Conservation (phyloP, 192 early-diverging fungal species). For the Mortierella antarctica region DNA sequence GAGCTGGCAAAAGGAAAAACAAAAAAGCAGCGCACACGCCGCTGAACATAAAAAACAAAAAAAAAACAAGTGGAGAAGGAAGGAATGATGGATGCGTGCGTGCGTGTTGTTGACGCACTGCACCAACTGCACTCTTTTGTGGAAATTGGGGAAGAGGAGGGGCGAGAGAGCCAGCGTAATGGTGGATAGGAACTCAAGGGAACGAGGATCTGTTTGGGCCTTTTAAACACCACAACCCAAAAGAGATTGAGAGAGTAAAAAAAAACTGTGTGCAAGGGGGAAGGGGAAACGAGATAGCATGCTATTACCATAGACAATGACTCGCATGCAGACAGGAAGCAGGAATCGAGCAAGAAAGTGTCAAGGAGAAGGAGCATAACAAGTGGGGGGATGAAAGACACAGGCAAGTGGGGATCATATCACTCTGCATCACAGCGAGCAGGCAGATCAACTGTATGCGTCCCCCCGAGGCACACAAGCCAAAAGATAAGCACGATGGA, state of each 20-base stretch:
- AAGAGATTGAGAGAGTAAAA: background rate
- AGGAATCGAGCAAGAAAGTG: too few relatives aligned
- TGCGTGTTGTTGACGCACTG: background rate
- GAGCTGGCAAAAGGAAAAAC: background rate
- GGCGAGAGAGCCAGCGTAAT: background rate
- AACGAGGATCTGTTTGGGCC: constrained; percentile 20
- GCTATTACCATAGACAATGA: background rate
- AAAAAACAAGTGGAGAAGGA: background rate
- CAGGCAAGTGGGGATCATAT: too few relatives aligned
- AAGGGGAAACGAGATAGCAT: background rate
- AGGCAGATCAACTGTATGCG: too few relatives aligned
- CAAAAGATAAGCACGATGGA: background rate
- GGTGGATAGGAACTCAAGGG: constrained; percentile 3
- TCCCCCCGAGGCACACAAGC: too few relatives aligned
- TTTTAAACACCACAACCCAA: constrained; percentile 8
- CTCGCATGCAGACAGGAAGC: background rate
- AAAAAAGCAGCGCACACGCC: background rate
- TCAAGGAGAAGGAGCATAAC: too few relatives aligned
- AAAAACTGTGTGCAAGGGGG: background rate
- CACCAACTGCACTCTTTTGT: background rate
- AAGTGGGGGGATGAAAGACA: too few relatives aligned
- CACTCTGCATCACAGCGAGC: too few relatives aligned
- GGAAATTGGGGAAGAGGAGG: too few relatives aligned
- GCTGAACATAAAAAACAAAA: background rate
- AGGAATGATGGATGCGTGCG: background rate